Evolutionary conservation across 202 grass and related monocot genomes (phyloP).

Genomic region (Saccharum hybrid): DNA sequence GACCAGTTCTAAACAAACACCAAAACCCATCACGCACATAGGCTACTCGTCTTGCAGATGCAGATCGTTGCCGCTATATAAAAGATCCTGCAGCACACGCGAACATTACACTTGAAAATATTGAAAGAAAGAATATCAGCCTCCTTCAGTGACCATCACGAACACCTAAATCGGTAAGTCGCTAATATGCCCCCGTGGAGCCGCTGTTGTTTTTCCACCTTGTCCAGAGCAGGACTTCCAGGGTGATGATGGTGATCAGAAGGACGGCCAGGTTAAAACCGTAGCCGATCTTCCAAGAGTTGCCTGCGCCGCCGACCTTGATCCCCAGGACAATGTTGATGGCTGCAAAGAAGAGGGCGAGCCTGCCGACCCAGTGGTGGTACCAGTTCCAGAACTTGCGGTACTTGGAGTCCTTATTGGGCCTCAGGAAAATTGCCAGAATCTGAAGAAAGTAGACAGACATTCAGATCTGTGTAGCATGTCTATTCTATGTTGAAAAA

Average conservation of each 20-base stretch:
- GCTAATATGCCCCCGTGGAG: slow-evolving; percentile 36
- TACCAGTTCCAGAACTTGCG: slow-evolving; percentile 98
- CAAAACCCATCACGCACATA: neutral
- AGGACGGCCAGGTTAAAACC: slow-evolving; percentile 67
- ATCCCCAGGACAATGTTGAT: slow-evolving; percentile 82
- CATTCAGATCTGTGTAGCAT: slow-evolving; percentile 38
- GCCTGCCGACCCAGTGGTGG: slow-evolving; percentile 93
- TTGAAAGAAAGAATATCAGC: slow-evolving; percentile 4
- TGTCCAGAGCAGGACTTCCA: slow-evolving; percentile 76
- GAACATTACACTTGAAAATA: neutral
- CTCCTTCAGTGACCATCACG: slow-evolving; percentile 1
- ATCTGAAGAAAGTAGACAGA: slow-evolving; percentile 50
- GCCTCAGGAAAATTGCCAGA: slow-evolving; percentile 77
- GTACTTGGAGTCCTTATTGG: slow-evolving; percentile 74
- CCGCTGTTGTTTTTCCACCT: slow-evolving; percentile 61
- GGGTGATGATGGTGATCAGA: slow-evolving; percentile 55
- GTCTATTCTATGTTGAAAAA: neutral
- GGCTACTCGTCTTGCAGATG: neutral
- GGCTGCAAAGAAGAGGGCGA: slow-evolving; percentile 77
- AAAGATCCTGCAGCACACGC: neutral
- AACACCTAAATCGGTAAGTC: slow-evolving; percentile 2
- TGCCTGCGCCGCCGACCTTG: slow-evolving; percentile 62
- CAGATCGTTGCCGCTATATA: neutral
- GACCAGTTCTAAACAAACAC: neutral
- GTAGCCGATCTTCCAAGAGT: slow-evolving; percentile 74